Evolutionary conservation across 2,329 filamentous ascomycete species (phyloP).

Genomic region (Botrytis cinerea): DNA sequence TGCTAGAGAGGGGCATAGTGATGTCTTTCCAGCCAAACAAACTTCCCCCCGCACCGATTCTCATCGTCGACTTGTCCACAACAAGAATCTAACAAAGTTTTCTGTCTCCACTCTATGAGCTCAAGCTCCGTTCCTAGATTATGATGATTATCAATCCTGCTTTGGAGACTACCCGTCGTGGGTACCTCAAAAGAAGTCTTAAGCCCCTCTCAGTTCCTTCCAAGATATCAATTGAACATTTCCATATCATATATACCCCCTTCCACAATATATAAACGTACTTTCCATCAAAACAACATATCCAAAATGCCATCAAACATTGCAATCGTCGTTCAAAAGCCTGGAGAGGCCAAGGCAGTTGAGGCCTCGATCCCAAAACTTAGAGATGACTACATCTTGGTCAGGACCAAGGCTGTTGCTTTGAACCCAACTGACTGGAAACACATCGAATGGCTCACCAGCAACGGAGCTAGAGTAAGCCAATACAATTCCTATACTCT

Average conservation of each 20-base stretch:
- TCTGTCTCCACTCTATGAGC: slow-evolving; percentile 13
- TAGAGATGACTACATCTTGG: slow-evolving; percentile 40
- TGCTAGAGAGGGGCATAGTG: slow-evolving; percentile 2
- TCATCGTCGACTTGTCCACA: not conserved
- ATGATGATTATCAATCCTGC: slow-evolving; percentile 16
- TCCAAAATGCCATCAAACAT: slow-evolving; percentile 34
- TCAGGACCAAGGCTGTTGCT: slow-evolving; percentile 39
- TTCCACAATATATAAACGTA: not conserved
- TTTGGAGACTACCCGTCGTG: not conserved
- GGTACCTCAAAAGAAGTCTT: not conserved
- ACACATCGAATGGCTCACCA: slow-evolving; percentile 35
- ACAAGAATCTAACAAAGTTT: not conserved
- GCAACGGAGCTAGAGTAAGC: slow-evolving; percentile 31
- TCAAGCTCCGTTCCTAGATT: not conserved
- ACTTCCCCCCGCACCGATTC: not conserved
- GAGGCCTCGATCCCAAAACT: slow-evolving; percentile 37
- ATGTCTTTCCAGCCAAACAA: slow-evolving; percentile 4
- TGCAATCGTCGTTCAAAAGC: slow-evolving; percentile 36
- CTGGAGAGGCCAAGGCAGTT: slow-evolving; percentile 30
- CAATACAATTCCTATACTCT: not conserved
- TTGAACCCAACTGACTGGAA: slow-evolving; percentile 43
- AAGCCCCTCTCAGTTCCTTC: not conserved
- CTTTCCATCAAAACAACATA: not conserved
- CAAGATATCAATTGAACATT: not conserved
- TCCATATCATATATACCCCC: not conserved